phyloP scores from a whole-genome alignment of 225 moss, liverwort and hornwort species.

The Bryum argenteum region DNA sequence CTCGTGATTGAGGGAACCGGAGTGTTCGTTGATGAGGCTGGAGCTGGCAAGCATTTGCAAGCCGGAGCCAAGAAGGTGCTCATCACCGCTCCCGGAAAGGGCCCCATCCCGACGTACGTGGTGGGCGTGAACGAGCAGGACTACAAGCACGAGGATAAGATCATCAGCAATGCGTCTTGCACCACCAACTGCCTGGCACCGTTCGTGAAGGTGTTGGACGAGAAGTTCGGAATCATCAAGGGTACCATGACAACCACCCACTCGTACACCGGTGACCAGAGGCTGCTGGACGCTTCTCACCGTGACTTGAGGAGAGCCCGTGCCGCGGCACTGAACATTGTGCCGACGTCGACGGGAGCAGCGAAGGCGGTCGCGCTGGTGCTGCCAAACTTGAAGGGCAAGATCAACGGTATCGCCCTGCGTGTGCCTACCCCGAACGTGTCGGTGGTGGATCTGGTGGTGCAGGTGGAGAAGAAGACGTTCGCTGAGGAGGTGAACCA shows the following conservation, averaged over 20 bases:
- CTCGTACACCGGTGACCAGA: conserved; percentile 91
- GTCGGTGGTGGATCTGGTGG: conserved; percentile 91
- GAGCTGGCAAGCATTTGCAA: conserved; percentile 83
- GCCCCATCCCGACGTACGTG: conserved; percentile 87
- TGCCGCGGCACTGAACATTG: conserved; percentile 86
- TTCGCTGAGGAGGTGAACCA: conserved; percentile 94
- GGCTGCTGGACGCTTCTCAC: conserved; percentile 85
- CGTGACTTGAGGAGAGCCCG: conserved; percentile 81
- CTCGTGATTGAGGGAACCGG: conserved; percentile 92
- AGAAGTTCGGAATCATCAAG: conserved; percentile 96
- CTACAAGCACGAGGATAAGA: conserved; percentile 60
- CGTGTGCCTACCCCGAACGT: conserved; percentile 91
- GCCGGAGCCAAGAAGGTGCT: conserved; percentile 96
- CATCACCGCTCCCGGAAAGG: conserved; percentile 95
- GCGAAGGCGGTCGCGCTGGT: conserved; percentile 90
- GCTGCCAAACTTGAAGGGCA: conserved; percentile 76
- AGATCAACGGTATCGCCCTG: conserved; percentile 86
- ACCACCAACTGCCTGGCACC: conserved; percentile 94
- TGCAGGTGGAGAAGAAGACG: conserved; percentile 95
- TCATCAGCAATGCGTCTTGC: conserved; percentile 93
- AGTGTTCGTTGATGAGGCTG: conserved; percentile 87
- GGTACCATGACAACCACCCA: conserved; percentile 96
- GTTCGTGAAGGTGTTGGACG: conserved; percentile 91
- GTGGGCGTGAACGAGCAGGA: conserved; percentile 87
- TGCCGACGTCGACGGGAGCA: conserved; percentile 88